Base-by-base conservation (phyloP, 2,329 filamentous ascomycete genomes). In the Epichloe scottii region DNA sequence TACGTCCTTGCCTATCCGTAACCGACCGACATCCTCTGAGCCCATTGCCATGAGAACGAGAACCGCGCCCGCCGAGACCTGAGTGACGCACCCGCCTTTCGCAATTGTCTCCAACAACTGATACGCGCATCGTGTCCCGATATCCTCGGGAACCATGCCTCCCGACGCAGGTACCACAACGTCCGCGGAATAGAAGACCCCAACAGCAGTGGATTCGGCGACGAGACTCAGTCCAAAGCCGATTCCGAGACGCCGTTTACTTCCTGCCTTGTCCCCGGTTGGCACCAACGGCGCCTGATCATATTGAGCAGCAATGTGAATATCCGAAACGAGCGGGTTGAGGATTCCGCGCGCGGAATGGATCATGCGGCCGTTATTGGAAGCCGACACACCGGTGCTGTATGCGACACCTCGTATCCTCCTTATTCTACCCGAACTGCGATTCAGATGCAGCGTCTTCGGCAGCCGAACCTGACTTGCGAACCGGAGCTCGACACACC, bases 31-130 rank as follows among this genome's bases (percentile, higher is more conserved):
- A 66, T 98, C 93, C 65, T 97, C 93, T 1, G 86, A 88, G 0
- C 93, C 93, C 93, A 98, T 97, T 35, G 90, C 89, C 93, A 98
- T 98, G 55, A 98, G 73, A 17, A 84, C 87, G 49, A 98, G 68
- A 56, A 95, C 77, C 0, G 85, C 91, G 3, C 80, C 74, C 5
- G 84, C 82, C 2, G 88, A 86, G 3, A 85, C 77, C 14, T 74
- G 75, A 49, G 82, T 84, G 3, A 87, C 86, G 64, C 89, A 95
- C 1, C 93, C 93, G 11, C 90, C 91, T 59, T 84, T 79, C 48
- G 79, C 79, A 54, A 97, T 84, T 21, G 82, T 78, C 68, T 97
- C 90, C 12, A 98, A 72, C 48, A 98, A 71, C 67, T 96, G 90
- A 64, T 87, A 89, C 15, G 93, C 93, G 65, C 89, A 95, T 61